A percentile compares a stretch with the other conserved stretches of the same genome.
Conservation (phyloP, 768 basidiomycete genomes). For the Rhizopogon rudus region DNA sequence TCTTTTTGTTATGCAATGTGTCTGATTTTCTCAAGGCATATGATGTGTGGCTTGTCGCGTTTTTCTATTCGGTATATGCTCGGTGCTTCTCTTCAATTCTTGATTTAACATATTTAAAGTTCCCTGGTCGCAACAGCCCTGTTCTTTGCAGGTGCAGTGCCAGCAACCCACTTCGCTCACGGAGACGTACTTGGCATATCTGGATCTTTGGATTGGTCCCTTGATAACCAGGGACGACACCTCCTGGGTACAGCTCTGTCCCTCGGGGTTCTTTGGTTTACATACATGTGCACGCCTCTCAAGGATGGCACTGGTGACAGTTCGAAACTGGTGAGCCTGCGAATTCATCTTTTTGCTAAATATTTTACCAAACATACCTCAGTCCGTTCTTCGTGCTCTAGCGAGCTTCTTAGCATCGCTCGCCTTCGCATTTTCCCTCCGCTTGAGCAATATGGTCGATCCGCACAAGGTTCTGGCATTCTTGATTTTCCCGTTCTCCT, state of each 20-base stretch:
- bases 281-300: not conserved
- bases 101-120: constrained; percentile 23
- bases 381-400: constrained; percentile 29
- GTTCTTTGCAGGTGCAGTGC: constrained; percentile 45
- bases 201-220: constrained; percentile 34
- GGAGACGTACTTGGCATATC: constrained; percentile 24
- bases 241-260: constrained; percentile 19
- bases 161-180: constrained; percentile 40
- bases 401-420: constrained; percentile 38
- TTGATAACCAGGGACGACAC: constrained; percentile 29
- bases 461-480: constrained; percentile 46
- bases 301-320: not conserved
- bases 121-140: constrained; percentile 51
- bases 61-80: constrained; percentile 48
- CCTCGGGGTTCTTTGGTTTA: constrained; percentile 1
- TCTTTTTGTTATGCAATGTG: not conserved
- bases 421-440: constrained; percentile 50
- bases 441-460: constrained; percentile 49
- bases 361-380: constrained; percentile 4
- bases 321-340: not conserved
- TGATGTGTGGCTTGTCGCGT: constrained; percentile 57
- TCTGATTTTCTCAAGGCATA: constrained; percentile 39
- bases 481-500: constrained; percentile 43
- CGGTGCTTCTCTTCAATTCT: not conserved
- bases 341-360: not conserved